phyloP scores from a whole-genome alignment of 495 filamentous ascomycete genomes.

The Tuber microsphaerosporum region DNA sequence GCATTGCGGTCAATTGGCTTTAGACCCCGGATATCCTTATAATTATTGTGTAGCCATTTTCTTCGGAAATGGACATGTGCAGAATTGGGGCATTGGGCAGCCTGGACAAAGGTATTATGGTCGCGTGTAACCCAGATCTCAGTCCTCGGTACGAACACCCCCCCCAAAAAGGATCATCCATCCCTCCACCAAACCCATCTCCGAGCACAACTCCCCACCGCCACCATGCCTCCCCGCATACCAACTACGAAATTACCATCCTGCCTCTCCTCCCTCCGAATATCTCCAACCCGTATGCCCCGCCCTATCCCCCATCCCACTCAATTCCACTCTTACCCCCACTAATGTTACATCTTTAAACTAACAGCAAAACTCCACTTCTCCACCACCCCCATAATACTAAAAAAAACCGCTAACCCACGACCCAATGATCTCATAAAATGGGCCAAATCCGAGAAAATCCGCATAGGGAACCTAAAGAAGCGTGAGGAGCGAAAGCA shows the following conservation, averaged over 20 bases:
- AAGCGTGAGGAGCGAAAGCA: conserved; percentile 60
- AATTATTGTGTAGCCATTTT: neutral
- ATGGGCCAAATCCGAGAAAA: conserved; percentile 61
- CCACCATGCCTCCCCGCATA: conserved; percentile 69
- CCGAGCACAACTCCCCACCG: neutral
- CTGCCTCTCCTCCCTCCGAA: conserved; percentile 56
- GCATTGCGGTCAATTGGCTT: neutral
- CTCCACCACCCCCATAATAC: conserved; percentile 49
- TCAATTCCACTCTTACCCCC: conserved; percentile 47
- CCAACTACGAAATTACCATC: conserved; percentile 53
- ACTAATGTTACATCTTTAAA: conserved; percentile 12
- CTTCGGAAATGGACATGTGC: neutral
- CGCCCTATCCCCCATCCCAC: conserved; percentile 34
- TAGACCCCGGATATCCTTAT: neutral
- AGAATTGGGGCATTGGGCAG: neutral
- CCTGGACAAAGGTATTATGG: neutral
- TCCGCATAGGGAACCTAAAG: conserved; percentile 69
- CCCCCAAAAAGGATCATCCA: neutral
- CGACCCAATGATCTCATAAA: conserved; percentile 58
- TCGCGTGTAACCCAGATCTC: neutral
- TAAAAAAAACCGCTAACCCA: conserved; percentile 48
- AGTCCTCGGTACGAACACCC: neutral
- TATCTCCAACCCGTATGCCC: conserved; percentile 26
- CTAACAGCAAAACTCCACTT: conserved; percentile 38
- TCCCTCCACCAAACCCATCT: neutral